Conservation (phyloP, 2,329 filamentous ascomycete species). For the Achaetomium macrosporum region DNA sequence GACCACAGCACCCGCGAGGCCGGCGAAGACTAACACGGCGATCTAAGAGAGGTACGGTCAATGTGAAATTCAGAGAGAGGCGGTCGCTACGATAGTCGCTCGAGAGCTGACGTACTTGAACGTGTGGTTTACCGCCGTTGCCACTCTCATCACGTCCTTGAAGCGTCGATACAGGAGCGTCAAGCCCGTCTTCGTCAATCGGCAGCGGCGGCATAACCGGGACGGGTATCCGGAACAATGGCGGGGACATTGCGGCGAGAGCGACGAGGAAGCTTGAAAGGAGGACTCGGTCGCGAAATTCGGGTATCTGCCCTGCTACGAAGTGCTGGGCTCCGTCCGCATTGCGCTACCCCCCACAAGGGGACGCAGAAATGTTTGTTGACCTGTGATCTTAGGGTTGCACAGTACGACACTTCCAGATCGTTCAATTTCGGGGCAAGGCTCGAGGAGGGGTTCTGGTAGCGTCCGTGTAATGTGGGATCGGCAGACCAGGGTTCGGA, state of each 20-base stretch:
- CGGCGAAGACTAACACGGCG: conserved; percentile 6
- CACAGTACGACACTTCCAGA: background rate
- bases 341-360: conserved; percentile 12
- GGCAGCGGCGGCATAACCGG: conserved; percentile 2
- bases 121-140: background rate
- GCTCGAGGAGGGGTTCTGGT: conserved; percentile 1
- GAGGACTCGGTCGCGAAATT: background rate
- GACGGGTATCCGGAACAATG: conserved; percentile 1
- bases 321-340: conserved; percentile 8
- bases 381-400: background rate
- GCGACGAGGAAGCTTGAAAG: background rate
- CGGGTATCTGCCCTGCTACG: conserved; percentile 5
- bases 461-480: background rate
- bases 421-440: background rate
- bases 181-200: background rate
- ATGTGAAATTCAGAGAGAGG: background rate
- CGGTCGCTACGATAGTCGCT: background rate
- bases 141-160: background rate
- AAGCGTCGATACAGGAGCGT: background rate
- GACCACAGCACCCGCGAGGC: background rate
- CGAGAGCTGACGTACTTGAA: background rate
- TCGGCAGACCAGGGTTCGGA: background rate
- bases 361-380: background rate
- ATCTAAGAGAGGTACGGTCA: conserved; percentile 4
- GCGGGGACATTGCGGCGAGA: conserved; percentile 15